phyloP scores from a whole-genome alignment of 805 yeast genomes.

The Ogataea paraovalis region DNA sequence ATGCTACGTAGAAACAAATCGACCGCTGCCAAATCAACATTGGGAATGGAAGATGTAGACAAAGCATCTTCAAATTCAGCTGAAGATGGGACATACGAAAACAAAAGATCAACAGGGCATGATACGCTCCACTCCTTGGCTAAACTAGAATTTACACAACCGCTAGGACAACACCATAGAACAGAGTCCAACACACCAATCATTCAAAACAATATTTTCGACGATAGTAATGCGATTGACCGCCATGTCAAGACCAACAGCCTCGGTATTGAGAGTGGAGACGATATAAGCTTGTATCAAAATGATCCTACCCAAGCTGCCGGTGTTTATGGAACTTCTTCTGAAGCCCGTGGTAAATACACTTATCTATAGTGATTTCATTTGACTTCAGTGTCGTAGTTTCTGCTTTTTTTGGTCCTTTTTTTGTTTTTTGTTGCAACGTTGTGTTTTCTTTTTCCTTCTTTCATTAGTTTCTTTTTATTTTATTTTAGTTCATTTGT shows the following conservation, averaged over 20 bases:
- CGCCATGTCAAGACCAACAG: not conserved
- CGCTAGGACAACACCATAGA: slow-evolving; percentile 10
- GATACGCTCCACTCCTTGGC: slow-evolving; percentile 1
- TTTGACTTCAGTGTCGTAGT: not conserved
- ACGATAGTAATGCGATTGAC: not conserved
- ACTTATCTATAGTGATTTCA: not conserved
- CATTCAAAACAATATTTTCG: not conserved
- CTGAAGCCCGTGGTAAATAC: not conserved
- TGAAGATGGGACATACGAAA: not conserved
- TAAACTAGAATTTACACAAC: not conserved
- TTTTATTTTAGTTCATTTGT: not conserved
- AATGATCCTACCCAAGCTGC: slow-evolving; percentile 9
- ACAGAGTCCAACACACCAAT: slow-evolving; percentile 21
- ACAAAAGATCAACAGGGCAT: not conserved
- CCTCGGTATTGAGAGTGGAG: slow-evolving; percentile 6
- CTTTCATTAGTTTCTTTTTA: not conserved
- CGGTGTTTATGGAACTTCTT: slow-evolving; percentile 7
- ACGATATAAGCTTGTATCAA: slow-evolving; percentile 11
- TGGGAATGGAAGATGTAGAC: not conserved
- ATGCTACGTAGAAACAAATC: slow-evolving; percentile 23
- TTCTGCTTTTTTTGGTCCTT: not conserved
- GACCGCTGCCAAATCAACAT: slow-evolving; percentile 1
- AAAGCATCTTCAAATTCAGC: not conserved
- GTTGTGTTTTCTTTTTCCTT: not conserved
- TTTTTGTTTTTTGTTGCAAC: not conserved